Evolutionary conservation across 1,284 basidiomycete species (phyloP), one percentile per base, ranked within the genome.

Genomic region (Ceratobasidium sp.): DNA sequence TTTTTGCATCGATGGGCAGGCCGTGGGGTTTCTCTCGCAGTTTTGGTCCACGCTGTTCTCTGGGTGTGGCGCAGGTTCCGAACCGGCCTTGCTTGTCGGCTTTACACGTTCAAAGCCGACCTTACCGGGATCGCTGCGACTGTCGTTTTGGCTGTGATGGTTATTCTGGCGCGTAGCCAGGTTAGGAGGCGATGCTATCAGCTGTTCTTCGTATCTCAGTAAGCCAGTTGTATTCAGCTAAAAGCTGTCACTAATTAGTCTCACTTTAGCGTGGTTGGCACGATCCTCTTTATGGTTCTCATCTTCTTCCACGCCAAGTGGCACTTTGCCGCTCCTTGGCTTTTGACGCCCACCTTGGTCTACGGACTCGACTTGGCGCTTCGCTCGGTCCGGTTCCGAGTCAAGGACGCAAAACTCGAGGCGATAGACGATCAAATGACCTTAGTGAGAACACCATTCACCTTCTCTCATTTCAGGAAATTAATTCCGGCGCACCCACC

Each of bases 1-100:
- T 89, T 88, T 76, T 79, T 94, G 4, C 93, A 95, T 79, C 89
- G 92, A 52, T 90, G 93, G 87, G 83, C 88, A 0, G 91, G 91
- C 0, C 85, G 93, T 3, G 80, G 85, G 23, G 83, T 92, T 77
- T 89, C 93, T 79, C 79, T 94, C 26, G 82, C 84, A 1, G 87
- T 85, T 0, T 80, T 84, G 1, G 80, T 95, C 13, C 93, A 95
- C 76, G 90, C 90, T 2, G 77, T 86, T 0, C 80, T 92, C 9
- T 92, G 91, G 91, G 91, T 92, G 38, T 81, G 83, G 47, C 90
- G 91, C 74, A 89, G 91, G 75, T 72, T 89, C 1, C 77, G 83
- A 69, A 89, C 85, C 73, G 80, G 78, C 14, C 77, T 89, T 3
- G 83, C 84, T 0, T 88, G 54, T 35, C 47, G 67, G 26, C 47